Conservation (phyloP, 176 grass and related monocot genomes). For the Typha latifolia region DNA sequence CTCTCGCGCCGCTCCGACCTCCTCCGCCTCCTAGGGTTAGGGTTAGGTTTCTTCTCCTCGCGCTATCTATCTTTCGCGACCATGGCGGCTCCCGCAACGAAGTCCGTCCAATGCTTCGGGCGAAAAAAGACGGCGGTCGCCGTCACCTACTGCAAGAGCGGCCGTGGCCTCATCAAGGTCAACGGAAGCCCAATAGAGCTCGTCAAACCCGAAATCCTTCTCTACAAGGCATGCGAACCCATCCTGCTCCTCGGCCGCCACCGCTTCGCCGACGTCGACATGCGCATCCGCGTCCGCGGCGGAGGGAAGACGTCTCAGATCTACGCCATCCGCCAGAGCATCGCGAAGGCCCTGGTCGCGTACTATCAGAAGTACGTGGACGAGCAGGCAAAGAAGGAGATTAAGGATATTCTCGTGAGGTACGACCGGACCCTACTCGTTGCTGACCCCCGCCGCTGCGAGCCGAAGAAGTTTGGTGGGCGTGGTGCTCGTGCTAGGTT, state of each 20-base stretch:
- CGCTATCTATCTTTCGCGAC: background rate
- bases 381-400: constrained; percentile 72
- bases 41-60: background rate
- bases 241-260: constrained; percentile 52
- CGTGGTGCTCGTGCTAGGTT: constrained; percentile 71
- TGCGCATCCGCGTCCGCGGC: constrained; percentile 72
- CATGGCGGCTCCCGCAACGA: constrained; percentile 18
- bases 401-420: constrained; percentile 67
- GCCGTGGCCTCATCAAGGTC: constrained; percentile 78
- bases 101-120: constrained; percentile 71
- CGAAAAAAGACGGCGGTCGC: constrained; percentile 87
- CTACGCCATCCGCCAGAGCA: constrained; percentile 74
- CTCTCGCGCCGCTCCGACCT: background rate
- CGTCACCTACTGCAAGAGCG: constrained; percentile 64
- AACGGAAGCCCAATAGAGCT: constrained; percentile 78
- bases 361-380: constrained; percentile 91
- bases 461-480: constrained; percentile 85
- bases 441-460: constrained; percentile 65
- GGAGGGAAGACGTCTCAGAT: constrained; percentile 77
- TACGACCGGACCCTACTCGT: constrained; percentile 86
- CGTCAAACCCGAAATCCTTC: constrained; percentile 61
- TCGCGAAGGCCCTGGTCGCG: constrained; percentile 62
- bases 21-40: background rate
- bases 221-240: constrained; percentile 69
- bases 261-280: constrained; percentile 68